Base-by-base conservation (phyloP, 1,284 basidiomycete species). In the Ceratobasidium theobromae region DNA sequence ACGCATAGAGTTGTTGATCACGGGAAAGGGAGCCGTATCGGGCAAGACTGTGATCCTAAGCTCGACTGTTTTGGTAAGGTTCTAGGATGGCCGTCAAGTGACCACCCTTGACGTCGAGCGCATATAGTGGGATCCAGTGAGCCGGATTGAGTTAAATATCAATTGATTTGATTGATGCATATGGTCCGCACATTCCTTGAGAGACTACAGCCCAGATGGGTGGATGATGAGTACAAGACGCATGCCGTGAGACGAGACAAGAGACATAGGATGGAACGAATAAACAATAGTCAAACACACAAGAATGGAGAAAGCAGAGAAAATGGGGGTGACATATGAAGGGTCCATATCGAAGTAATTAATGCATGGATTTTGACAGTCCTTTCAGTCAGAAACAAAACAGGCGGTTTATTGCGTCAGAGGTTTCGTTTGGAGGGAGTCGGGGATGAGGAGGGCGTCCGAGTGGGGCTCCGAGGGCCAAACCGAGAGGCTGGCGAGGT, bases 141-240 rank as follows among this genome's bases (percentile, higher is more conserved):
- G 35, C 8, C 16, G 35, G 16, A 38, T 38, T 16, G 8, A n/a
- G 5, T 45, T 11, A 45, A 45, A 45, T 46, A 60, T 27, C 32
- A 46, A 27, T 27, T 57, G 23, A 57, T 45, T 41, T 57, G 54
- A 57, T 57, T 57, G 54, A 57, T 57, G 54, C 38, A 45, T 11
- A 9, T 11, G 5, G 35, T 14, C 43, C 43, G 40, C 57, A 60
- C 49, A 60, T 48, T 57, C 57, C 43, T 48, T 23, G 45, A 49
- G 40, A 57, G 32, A 60, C 57, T 60, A 60, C 57, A 60, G 43
- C 57, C 57, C n/a, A n/a, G n/a, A 33, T 41, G 23, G 8, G n/a
- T 4, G 18, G 25, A 33, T 33, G 57, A 43, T 32, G 55, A 60
- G 43, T 49, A 60, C 43, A 60, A 49, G 57, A 48, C 43, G 48